Base-by-base conservation (phyloP, 306 rosid species). In the Gynostemma pentaphyllum region DNA sequence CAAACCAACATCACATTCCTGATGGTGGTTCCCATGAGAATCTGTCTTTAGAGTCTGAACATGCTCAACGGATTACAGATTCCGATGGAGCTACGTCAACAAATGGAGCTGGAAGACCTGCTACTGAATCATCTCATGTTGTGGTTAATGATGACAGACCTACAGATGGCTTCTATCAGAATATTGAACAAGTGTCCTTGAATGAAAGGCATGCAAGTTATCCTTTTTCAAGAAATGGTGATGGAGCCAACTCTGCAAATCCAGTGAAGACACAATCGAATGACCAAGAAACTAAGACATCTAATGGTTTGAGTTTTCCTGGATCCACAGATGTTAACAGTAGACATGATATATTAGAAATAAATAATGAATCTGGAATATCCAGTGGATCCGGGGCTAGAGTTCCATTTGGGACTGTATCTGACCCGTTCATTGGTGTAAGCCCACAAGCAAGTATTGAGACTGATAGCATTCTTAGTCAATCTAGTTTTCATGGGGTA, bases 21-120 rank as follows among this genome's bases (percentile, higher is more conserved):
- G 89, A 79, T 70, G 55, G 57, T 66, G 69, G 79, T 68, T 63
- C 52, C 40, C 64, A 73, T 48, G 85, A 81, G 70, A 84, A 86
- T 56, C 85, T 78, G 41, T 74, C 84, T 76, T 56, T 71, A 36
- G 94, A 84, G 78, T 74, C 76, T 75, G 96, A 83, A 53, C 72
- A 68, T 54, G 83, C 72, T 13, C 50, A 68, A 16, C 85, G 85
- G 54, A 76, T 68, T 49, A 75, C 74, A 42, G 85, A 79, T 49
- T 70, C 70, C 1, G 80, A 77, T 51, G 94, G 82, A 70, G 94
- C 88, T 64, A 83, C 89, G 60, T 78, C 91, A 56, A 86, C 95
- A 36, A 87, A 73, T 74, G 80, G 77, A 56, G 48, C 78, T 60
- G 77, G 62, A 36, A 61, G 64, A 68, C 30, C 75, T 72, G 52